Evolutionary conservation across 768 basidiomycete species (phyloP).

Genomic region (Lentinus brumalis): DNA sequence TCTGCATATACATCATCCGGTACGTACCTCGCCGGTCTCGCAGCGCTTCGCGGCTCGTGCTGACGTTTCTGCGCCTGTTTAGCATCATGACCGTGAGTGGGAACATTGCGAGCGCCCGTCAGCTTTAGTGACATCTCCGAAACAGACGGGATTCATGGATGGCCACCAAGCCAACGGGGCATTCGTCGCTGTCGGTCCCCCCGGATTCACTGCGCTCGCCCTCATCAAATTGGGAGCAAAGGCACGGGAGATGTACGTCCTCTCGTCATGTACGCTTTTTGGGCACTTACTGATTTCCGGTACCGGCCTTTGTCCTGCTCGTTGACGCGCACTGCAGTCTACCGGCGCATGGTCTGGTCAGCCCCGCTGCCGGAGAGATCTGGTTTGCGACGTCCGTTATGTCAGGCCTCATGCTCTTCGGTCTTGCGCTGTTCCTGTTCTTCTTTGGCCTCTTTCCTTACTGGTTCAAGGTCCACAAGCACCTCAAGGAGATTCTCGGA

Average conservation of each 20-base stretch:
- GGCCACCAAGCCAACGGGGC: slow-evolving; percentile 52
- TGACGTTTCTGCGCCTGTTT: slow-evolving; percentile 1
- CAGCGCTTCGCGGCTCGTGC: neutral
- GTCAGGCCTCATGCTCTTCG: slow-evolving; percentile 42
- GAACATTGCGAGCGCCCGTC: neutral
- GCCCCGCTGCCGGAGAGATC: slow-evolving; percentile 43
- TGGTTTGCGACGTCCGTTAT: slow-evolving; percentile 47
- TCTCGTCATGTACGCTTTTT: neutral
- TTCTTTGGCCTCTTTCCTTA: slow-evolving; percentile 46
- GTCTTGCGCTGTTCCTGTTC: slow-evolving; percentile 51
- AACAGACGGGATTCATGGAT: slow-evolving; percentile 47
- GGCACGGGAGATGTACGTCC: slow-evolving; percentile 40
- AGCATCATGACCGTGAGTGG: slow-evolving; percentile 41
- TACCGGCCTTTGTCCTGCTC: slow-evolving; percentile 3
- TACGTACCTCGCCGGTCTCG: slow-evolving; percentile 24
- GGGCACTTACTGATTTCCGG: neutral
- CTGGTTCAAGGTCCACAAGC: slow-evolving; percentile 52
- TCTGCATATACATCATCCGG: slow-evolving; percentile 51
- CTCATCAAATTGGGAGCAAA: slow-evolving; percentile 46
- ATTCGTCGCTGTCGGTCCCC: slow-evolving; percentile 50
- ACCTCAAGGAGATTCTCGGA: slow-evolving; percentile 48
- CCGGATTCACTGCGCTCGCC: slow-evolving; percentile 51
- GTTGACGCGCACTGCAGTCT: slow-evolving; percentile 28
- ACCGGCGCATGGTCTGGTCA: slow-evolving; percentile 37
- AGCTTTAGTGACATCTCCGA: neutral